phyloP scores from a whole-genome alignment of 2,329 filamentous ascomycete species.

The Colletotrichum coccodes region DNA sequence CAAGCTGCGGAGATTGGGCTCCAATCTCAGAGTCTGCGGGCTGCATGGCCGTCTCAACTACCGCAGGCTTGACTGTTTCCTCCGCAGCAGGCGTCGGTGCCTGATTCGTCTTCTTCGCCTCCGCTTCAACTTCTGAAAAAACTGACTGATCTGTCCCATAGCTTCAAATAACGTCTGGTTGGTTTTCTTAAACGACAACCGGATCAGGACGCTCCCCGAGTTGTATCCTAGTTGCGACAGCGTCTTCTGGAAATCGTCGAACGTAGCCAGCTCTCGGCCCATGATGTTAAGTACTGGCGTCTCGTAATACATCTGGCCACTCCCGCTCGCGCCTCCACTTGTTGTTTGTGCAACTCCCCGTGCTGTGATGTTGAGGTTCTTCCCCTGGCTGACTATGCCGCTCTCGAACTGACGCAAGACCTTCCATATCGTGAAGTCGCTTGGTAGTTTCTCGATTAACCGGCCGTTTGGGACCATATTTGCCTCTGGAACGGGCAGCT shows the following conservation, averaged over 20 bases:
- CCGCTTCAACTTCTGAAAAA: constrained; percentile 67
- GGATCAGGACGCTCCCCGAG: constrained; percentile 81
- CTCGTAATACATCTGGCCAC: constrained; percentile 88
- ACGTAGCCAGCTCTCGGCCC: constrained; percentile 79
- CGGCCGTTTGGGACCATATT: constrained; percentile 71
- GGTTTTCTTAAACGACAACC: constrained; percentile 80
- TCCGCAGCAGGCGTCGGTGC: constrained; percentile 15
- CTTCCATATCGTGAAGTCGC: constrained; percentile 88
- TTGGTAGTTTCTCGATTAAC: constrained; percentile 86
- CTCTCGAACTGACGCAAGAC: constrained; percentile 91
- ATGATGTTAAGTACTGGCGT: constrained; percentile 86
- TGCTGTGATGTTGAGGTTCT: constrained; percentile 83
- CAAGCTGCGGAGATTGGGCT: background rate
- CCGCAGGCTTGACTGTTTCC: constrained; percentile 29
- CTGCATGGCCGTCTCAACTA: constrained; percentile 25
- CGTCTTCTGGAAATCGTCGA: constrained; percentile 89
- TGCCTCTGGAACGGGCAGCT: constrained; percentile 79
- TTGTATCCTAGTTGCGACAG: constrained; percentile 88
- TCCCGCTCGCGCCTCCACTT: constrained; percentile 61
- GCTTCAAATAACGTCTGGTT: constrained; percentile 85
- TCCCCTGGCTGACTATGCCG: constrained; percentile 68
- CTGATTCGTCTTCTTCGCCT: constrained; percentile 34
- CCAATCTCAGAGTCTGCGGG: constrained; percentile 2
- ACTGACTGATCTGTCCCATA: constrained; percentile 81
- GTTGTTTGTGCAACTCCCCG: constrained; percentile 76